Conservation (phyloP, 441 rosid species). For the Syzygium malaccense region DNA sequence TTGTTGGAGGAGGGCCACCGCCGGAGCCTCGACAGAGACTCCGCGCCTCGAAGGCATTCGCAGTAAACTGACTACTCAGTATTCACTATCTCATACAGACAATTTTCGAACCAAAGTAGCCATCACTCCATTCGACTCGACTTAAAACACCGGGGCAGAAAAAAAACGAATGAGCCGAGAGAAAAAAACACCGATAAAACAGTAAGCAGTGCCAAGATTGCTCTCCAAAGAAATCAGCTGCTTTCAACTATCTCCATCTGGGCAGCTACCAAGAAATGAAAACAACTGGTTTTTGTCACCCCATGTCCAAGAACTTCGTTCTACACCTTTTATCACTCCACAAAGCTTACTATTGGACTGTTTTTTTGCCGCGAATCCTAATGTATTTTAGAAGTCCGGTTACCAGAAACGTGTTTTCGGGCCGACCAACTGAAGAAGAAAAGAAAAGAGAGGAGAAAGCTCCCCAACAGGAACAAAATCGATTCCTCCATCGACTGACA, state of each 20-base stretch:
- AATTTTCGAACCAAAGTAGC: neutral
- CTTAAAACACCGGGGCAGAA: neutral
- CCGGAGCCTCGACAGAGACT: neutral
- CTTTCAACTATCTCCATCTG: neutral
- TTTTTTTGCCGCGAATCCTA: neutral
- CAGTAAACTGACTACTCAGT: neutral
- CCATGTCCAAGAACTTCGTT: neutral
- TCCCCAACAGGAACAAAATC: neutral
- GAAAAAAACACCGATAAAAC: neutral
- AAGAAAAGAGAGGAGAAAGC: neutral
- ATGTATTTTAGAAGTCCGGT: neutral
- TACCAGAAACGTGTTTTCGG: neutral
- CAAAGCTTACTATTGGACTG: neutral
- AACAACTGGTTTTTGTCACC: neutral
- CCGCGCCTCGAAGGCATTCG: neutral
- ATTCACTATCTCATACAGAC: neutral
- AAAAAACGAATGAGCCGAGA: neutral
- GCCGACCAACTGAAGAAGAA: neutral
- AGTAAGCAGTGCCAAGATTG: neutral
- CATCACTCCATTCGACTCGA: neutral
- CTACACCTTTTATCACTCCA: neutral
- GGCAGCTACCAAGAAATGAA: neutral
- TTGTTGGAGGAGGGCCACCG: too few species aligned
- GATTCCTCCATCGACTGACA: conserved; percentile 1
- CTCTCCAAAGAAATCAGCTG: neutral